Percentiles rank a stretch among this genome's conserved stretches.
Conservation (phyloP, 2,329 filamentous ascomycete species). For the Hysterium pulicare region DNA sequence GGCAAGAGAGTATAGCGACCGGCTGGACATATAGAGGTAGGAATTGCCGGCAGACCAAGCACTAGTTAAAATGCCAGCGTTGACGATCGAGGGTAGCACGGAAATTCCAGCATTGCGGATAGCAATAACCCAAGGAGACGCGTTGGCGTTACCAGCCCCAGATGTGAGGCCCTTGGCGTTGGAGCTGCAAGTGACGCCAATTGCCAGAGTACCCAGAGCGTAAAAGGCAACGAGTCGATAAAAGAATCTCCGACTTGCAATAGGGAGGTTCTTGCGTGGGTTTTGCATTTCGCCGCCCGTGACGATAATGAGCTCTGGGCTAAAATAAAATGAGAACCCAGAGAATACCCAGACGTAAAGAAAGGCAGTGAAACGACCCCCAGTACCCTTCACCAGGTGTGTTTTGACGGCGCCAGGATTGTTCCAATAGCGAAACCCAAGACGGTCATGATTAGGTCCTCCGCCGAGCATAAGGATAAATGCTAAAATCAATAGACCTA, state of each 20-base stretch:
- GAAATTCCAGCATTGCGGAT: constrained; percentile 45
- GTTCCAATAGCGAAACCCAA: constrained; percentile 67
- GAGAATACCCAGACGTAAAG: constrained; percentile 50
- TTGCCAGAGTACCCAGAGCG: constrained; percentile 48
- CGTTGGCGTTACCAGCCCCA: constrained; percentile 30
- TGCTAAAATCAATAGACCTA: constrained; percentile 42
- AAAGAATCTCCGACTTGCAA: constrained; percentile 46
- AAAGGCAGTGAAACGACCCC: constrained; percentile 59
- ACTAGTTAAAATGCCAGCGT: constrained; percentile 21
- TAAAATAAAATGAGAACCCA: constrained; percentile 36
- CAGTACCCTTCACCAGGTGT: constrained; percentile 55
- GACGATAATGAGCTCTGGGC: constrained; percentile 56
- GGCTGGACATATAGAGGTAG: constrained; percentile 23
- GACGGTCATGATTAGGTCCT: constrained; percentile 54
- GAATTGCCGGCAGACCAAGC: constrained; percentile 26
- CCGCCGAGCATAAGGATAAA: constrained; percentile 29
- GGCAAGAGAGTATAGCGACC: constrained; percentile 22
- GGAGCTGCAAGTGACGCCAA: constrained; percentile 56
- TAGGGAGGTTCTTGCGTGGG: constrained; percentile 64
- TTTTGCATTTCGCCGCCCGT: constrained; percentile 64
- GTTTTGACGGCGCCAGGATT: constrained; percentile 64
- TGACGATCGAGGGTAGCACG: constrained; percentile 26
- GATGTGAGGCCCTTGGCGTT: constrained; percentile 36
- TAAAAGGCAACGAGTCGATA: constrained; percentile 46
- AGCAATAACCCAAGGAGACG: constrained; percentile 54